Conservation (phyloP, 108 stramenopile species). For the Phaeodactylum tricornutum region DNA sequence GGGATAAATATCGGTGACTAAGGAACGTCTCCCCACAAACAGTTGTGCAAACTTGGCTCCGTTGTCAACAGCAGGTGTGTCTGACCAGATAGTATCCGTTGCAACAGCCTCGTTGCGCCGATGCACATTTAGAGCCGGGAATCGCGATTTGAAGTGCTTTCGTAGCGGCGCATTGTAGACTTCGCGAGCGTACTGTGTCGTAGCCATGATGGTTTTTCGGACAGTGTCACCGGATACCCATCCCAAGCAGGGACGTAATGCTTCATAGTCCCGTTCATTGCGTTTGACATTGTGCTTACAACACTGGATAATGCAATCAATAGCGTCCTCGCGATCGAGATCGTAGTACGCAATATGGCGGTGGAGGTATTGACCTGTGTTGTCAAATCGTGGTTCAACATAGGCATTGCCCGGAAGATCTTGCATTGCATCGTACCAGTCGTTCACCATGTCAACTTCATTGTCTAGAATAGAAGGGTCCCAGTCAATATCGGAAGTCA, state of each 20-base stretch:
- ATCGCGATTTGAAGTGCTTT: constrained; percentile 2
- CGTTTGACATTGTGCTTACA: too few species aligned
- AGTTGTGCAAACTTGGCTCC: constrained; percentile 7
- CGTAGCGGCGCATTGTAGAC: background rate
- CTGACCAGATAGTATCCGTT: constrained; percentile 18
- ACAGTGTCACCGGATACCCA: constrained; percentile 9
- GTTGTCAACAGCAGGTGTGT: constrained; percentile 12
- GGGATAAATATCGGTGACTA: constrained; percentile 7
- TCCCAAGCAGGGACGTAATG: constrained; percentile 7
- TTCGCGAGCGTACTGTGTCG: constrained; percentile 2
- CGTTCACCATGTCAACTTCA: too few species aligned
- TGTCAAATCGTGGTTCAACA: too few species aligned
- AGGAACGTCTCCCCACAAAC: constrained; percentile 1
- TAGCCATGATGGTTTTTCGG: background rate
- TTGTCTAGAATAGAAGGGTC: constrained; percentile 12
- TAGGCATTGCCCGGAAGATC: too few species aligned
- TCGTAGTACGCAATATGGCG: too few species aligned
- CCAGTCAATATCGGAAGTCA: constrained; percentile 13
- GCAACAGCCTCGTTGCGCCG: constrained; percentile 13
- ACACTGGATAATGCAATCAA: too few species aligned
- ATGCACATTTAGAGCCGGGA: constrained; percentile 14
- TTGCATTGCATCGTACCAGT: too few species aligned
- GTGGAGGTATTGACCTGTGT: too few species aligned
- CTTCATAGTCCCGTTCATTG: background rate
- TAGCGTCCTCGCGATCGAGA: too few species aligned